phyloP scores from a whole-genome alignment of 768 basidiomycete genomes.

The Crepidotus variabilis region DNA sequence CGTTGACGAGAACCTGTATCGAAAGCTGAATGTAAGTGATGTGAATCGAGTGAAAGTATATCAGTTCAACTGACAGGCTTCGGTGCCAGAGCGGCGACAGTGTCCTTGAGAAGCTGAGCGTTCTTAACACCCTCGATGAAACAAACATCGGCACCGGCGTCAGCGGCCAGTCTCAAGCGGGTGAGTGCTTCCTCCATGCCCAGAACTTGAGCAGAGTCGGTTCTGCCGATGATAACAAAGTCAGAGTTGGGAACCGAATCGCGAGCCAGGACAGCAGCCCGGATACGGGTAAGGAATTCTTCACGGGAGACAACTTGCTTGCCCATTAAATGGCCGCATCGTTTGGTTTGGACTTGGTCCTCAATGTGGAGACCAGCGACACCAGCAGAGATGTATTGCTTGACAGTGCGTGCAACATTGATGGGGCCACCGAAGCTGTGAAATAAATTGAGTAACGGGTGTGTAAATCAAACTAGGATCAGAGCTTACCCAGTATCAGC shows the following conservation, averaged over 20 bases:
- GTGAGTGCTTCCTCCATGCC: slow-evolving; percentile 76
- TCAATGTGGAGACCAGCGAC: slow-evolving; percentile 80
- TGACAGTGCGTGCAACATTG: slow-evolving; percentile 73
- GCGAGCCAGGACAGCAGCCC: slow-evolving; percentile 77
- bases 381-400: slow-evolving; percentile 62
- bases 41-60: slow-evolving; percentile 77
- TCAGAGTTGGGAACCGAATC: slow-evolving; percentile 77
- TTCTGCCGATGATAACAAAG: slow-evolving; percentile 75
- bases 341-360: slow-evolving; percentile 80
- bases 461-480: background rate
- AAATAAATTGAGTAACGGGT: background rate
- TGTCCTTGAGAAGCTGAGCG: slow-evolving; percentile 56
- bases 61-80: slow-evolving; percentile 77
- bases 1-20: slow-evolving; percentile 60
- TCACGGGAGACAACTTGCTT: slow-evolving; percentile 82
- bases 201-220: slow-evolving; percentile 75
- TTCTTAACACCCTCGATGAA: slow-evolving; percentile 81
- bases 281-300: slow-evolving; percentile 72
- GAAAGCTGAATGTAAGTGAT: slow-evolving; percentile 52
- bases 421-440: slow-evolving; percentile 67
- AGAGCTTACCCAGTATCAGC: slow-evolving; percentile 67
- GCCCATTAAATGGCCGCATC: slow-evolving; percentile 76
- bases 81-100: slow-evolving; percentile 66
- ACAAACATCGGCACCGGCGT: slow-evolving; percentile 76
- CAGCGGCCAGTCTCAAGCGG: slow-evolving; percentile 66